These are phyloP conservation scores for Trichosporon sp. DNA, from an alignment of 1,284 basidiomycete species.

Conservation along the genomic window DNA sequence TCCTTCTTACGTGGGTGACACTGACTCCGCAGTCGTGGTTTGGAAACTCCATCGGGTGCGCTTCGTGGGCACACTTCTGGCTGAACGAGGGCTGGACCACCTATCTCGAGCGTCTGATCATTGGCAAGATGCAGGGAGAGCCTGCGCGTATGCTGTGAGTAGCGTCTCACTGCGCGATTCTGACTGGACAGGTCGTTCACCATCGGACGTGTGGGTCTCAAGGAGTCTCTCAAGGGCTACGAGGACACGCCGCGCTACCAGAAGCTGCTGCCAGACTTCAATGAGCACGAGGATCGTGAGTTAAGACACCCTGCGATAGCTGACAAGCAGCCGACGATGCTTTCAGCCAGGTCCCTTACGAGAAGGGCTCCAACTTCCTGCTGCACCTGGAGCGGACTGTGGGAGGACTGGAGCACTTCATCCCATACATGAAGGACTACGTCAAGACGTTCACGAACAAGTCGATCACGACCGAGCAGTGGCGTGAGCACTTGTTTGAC, in stretches of 20 bases:
- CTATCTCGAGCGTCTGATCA: constrained; percentile 76
- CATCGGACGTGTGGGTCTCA: constrained; percentile 57
- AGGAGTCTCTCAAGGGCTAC: constrained; percentile 60
- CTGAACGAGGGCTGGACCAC: constrained; percentile 91
- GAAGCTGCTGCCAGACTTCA: constrained; percentile 76
- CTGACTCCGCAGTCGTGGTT: constrained; percentile 64
- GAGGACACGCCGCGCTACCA: constrained; percentile 61
- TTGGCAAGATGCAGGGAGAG: constrained; percentile 66
- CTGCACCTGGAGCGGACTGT: constrained; percentile 65
- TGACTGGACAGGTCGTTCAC: constrained; percentile 37
- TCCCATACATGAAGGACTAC: constrained; percentile 67
- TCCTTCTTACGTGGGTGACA: constrained; percentile 17
- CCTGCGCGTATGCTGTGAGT: constrained; percentile 65
- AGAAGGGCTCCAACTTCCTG: constrained; percentile 69
- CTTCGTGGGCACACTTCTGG: constrained; percentile 68
- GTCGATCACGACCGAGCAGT: constrained; percentile 81
- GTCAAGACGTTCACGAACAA: constrained; percentile 54
- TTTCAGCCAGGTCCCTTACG: constrained; percentile 63
- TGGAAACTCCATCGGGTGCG: constrained; percentile 63
- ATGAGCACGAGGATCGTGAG: constrained; percentile 49
- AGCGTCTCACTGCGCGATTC: neutral
- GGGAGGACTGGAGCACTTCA: constrained; percentile 78
- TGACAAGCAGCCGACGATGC: constrained; percentile 64
- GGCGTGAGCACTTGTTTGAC: constrained; percentile 77
- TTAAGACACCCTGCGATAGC: neutral